These are phyloP conservation scores for Apostasia ramifera DNA, from an alignment of 106 monocot species.

Conservation along the genomic window DNA sequence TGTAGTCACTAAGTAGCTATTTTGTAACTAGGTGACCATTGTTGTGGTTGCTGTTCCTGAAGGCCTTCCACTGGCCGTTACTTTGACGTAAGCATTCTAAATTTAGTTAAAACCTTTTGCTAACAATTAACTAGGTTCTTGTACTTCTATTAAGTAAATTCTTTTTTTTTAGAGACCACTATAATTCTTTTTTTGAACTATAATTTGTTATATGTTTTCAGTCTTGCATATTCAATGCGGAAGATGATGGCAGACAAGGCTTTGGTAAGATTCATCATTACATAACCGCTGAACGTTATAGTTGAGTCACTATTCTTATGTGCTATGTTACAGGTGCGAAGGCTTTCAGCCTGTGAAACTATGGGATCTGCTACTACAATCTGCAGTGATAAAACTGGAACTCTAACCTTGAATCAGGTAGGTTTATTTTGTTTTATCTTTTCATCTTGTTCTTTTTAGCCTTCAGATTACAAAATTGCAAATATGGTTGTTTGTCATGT, in stretches of 20 bases:
- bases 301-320: neutral
- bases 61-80: constrained; percentile 19
- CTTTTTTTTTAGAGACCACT: neutral
- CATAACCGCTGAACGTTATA: neutral
- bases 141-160: neutral
- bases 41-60: constrained; percentile 21
- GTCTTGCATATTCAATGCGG: constrained; percentile 20
- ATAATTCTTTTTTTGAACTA: neutral
- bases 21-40: constrained; percentile 22
- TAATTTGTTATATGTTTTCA: constrained; percentile 4
- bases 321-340: constrained; percentile 48
- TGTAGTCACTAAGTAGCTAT: neutral
- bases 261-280: constrained; percentile 2
- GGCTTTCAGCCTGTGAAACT: constrained; percentile 98
- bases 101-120: neutral
- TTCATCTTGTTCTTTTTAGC: too few species aligned
- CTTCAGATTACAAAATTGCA: too few species aligned
- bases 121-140: too few species aligned
- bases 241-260: constrained; percentile 24
- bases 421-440: too few species aligned
- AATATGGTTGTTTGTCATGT: too few species aligned
- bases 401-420: constrained; percentile 85
- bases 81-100: constrained; percentile 10
- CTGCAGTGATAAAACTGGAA: constrained; percentile 97
- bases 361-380: constrained; percentile 99